phyloP scores from a whole-genome alignment of 2,329 filamentous ascomycete species.

The Massarina eburnea region DNA sequence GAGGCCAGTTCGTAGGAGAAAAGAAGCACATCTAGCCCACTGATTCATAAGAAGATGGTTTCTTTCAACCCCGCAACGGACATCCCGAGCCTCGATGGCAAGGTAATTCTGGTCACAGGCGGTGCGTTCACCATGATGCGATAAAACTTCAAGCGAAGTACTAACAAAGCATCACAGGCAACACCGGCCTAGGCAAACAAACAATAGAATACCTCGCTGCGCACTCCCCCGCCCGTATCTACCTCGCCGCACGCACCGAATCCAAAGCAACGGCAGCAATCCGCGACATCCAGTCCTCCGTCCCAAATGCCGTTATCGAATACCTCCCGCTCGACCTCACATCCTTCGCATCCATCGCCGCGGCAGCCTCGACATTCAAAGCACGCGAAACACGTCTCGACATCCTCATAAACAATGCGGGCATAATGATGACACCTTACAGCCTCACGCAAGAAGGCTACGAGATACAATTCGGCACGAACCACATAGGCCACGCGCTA shows the following conservation, averaged over 20 bases:
- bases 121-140: constrained; percentile 22
- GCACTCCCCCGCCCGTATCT: constrained; percentile 50
- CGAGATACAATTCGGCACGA: constrained; percentile 55
- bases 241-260: constrained; percentile 49
- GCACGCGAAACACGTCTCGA: constrained; percentile 45
- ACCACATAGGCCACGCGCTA: constrained; percentile 55
- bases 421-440: constrained; percentile 44
- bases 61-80: constrained; percentile 29
- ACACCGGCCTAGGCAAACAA: constrained; percentile 51
- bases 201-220: constrained; percentile 47
- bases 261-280: constrained; percentile 48
- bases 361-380: constrained; percentile 41
- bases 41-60: not conserved
- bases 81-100: constrained; percentile 29
- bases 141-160: not conserved
- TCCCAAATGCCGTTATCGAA: constrained; percentile 40
- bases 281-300: constrained; percentile 37
- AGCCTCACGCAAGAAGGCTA: constrained; percentile 50
- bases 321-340: constrained; percentile 47
- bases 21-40: too few species aligned
- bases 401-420: constrained; percentile 52
- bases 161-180: constrained; percentile 35
- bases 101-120: constrained; percentile 40
- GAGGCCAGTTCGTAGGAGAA: too few species aligned
- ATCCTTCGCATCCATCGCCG: constrained; percentile 44